Evolutionary conservation across 768 basidiomycete species (phyloP), one percentile per base, ranked within the genome.

Genomic region (Cyclocybe cylindracea): DNA sequence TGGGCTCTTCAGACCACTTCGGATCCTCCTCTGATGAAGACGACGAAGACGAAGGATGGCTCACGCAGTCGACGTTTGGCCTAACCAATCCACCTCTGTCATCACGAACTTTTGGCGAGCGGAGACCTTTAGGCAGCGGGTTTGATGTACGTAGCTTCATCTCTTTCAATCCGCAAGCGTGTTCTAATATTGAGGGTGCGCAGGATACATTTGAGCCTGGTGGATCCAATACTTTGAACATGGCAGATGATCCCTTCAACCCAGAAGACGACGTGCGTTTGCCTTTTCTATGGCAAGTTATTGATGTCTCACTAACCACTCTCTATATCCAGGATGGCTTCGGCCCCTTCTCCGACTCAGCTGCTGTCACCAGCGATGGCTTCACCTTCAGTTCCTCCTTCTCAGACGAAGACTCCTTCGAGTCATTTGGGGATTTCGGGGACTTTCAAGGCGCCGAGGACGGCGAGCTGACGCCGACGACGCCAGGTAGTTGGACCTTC

Each of bases 41-140:
- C 11, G 88, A 90, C 13, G 87, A 89, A 13, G 89, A 89, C 10
- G 82, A 82, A 4, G 89, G 89, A 0, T 93, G 91, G 91, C 67
- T 92, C 19, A 77, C 89, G 3, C 86, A 88, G 39, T 91, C 88
- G 7, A 83, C 77, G n/a, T 91, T 91, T 56, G 78, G 79, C 24
- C 67, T 86, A 7, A 71, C 74, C 18, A 71, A 74, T 46, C 75
- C 78, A 13, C 78, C 82, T 3, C 71, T 79, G 13, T 70, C 80
- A 18, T 68, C 77, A 46, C 73, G 79, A 50, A 74, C 75, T 57
- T 72, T 73, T 50, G 68, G 61, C 48, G 77, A 79, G 50, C 70
- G 78, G 49, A 74, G 79, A 52, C 77, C 75, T 7, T 57, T 80
- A 19, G 67, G 74, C 44, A 63, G 67, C 55, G 78, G 71, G 7